Conservation (phyloP, 2,329 filamentous ascomycete genomes). For the Peltaster fructicola region DNA sequence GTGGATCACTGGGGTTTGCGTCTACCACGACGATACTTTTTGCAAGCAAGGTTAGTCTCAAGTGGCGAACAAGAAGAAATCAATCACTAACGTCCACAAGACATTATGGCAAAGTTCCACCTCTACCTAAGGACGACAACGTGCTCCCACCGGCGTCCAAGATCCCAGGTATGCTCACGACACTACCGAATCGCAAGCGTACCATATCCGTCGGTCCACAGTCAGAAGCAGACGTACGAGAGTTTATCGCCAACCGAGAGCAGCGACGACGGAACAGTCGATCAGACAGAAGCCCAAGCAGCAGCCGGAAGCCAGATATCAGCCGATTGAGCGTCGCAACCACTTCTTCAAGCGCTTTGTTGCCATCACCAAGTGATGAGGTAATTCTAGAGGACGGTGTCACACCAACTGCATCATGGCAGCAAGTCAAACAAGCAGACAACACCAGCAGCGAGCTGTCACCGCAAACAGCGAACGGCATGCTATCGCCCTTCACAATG, state of each 20-base stretch:
- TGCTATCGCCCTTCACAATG: too few relatives aligned
- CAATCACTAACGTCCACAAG: conserved; percentile 10
- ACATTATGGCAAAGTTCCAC: conserved; percentile 71
- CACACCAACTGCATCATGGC: conserved; percentile 17
- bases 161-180: conserved; percentile 63
- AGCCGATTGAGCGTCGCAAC: too few relatives aligned
- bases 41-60: conserved; percentile 50
- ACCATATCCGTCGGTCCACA: conserved; percentile 85
- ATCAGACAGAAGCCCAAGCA: conserved; percentile 18
- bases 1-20: conserved; percentile 64
- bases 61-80: neutral
- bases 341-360: too few relatives aligned
- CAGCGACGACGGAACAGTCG: conserved; percentile 44
- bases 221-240: conserved; percentile 89
- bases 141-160: conserved; percentile 81
- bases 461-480: too few relatives aligned
- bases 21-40: conserved; percentile 79
- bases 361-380: too few relatives aligned
- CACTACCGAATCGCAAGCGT: conserved; percentile 63
- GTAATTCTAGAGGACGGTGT: too few relatives aligned
- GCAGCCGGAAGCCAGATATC: too few relatives aligned
- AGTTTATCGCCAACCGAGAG: conserved; percentile 82
- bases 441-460: conserved; percentile 18
- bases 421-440: conserved; percentile 14
- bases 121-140: conserved; percentile 60